A percentile compares a stretch with the other conserved stretches of the same genome.
phyloP scores from a whole-genome alignment of 208 protist genomes.

The Naegleria fowleri region DNA sequence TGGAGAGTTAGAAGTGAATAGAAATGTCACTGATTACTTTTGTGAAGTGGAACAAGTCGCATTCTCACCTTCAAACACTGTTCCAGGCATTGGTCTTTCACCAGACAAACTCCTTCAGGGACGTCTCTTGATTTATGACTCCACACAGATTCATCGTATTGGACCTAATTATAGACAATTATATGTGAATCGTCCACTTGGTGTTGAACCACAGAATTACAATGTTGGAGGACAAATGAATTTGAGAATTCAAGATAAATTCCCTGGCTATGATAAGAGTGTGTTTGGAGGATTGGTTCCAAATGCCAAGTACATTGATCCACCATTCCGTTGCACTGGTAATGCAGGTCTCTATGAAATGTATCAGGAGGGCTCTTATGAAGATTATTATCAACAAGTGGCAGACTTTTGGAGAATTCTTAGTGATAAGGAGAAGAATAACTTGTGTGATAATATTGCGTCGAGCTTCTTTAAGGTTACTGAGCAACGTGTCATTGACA shows the following conservation, averaged over 20 bases:
- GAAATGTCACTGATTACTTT: constrained; percentile 71
- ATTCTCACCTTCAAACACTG: constrained; percentile 54
- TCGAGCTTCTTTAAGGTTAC: not conserved
- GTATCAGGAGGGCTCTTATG: not conserved
- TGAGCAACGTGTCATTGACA: not conserved
- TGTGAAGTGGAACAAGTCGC: constrained; percentile 65
- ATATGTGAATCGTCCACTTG: constrained; percentile 53
- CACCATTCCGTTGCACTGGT: not conserved
- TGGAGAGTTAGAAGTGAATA: constrained; percentile 62
- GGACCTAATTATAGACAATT: constrained; percentile 59
- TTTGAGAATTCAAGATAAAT: not conserved
- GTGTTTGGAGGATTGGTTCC: not conserved
- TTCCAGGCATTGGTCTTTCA: constrained; percentile 63
- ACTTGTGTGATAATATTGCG: constrained; percentile 12
- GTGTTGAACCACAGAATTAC: not conserved
- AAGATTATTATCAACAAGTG: not conserved
- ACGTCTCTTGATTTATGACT: constrained; percentile 60
- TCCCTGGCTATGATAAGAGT: not conserved
- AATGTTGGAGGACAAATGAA: not conserved
- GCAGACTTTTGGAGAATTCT: not conserved
- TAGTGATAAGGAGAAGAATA: not conserved
- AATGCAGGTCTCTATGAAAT: not conserved
- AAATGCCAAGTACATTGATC: not conserved
- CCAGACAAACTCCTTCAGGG: constrained; percentile 56
- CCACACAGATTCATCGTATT: constrained; percentile 63